Evolutionary conservation across 352 stramenopile species (phyloP).

Genomic region (Pilasporangium apinafurcum): DNA sequence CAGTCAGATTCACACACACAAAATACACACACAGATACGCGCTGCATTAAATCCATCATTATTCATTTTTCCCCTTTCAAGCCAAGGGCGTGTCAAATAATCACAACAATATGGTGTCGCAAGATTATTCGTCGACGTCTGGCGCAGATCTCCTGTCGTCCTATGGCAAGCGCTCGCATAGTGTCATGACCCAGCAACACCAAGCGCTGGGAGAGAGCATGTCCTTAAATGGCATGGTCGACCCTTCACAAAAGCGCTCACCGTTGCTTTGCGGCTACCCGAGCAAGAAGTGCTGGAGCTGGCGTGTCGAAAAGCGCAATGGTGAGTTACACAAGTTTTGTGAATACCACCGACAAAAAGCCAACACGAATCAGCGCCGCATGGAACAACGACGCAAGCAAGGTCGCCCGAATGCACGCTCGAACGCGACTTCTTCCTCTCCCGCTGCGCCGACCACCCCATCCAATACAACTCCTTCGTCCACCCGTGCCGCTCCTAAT

Average conservation of each 20-base stretch:
- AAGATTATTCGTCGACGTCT: no score
- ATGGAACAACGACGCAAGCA: slow-evolving; percentile 81
- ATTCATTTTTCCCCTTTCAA: no score
- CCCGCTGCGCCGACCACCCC: slow-evolving; percentile 4
- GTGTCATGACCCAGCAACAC: no score
- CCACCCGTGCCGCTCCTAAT: neutral
- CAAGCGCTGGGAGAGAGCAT: no score
- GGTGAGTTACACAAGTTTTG: slow-evolving; percentile 83
- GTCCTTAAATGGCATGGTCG: neutral
- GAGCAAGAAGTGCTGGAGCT: slow-evolving; percentile 83
- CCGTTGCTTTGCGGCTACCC: slow-evolving; percentile 62
- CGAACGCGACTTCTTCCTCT: slow-evolving; percentile 2
- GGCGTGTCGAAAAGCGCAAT: slow-evolving; percentile 75
- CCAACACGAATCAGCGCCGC: slow-evolving; percentile 78
- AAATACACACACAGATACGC: no score
- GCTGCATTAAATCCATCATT: no score
- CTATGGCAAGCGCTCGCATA: no score
- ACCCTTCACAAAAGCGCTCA: slow-evolving; percentile 33
- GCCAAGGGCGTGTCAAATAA: no score
- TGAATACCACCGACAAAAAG: slow-evolving; percentile 81
- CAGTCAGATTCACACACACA: no score
- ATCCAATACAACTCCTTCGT: neutral
- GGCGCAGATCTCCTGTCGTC: no score
- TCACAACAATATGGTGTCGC: no score
- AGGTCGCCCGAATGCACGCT: slow-evolving; percentile 14